These are phyloP conservation scores for sweet orange (Citrus sinensis) DNA, from an alignment of 345 rosid species.

Conservation along the genomic window DVS_A1.0 CM039162.1:24622501-24623000, in stretches of 20 bases:
- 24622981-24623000: too few species aligned
- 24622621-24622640: not conserved
- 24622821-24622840: too few species aligned
- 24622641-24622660: not conserved
- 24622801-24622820: too few species aligned
- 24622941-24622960: too few species aligned
- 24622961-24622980: too few species aligned
- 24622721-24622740: not conserved
- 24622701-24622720: not conserved
- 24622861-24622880: not conserved
- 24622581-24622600: not conserved
- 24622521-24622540: not conserved
- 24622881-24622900: not conserved
- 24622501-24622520: constrained; percentile 5
- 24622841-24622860: too few species aligned
- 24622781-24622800: not conserved
- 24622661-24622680: not conserved
- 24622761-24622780: too few species aligned
- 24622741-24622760: not conserved
- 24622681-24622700: not conserved
- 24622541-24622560: not conserved
- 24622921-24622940: too few species aligned
- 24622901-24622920: too few species aligned
- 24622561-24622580: not conserved
- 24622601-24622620: not conserved